A percentile compares a stretch with the other conserved stretches of the same genome.
Conservation (phyloP, 2,329 filamentous ascomycete species). For the Dichotomopilus funicola region DNA sequence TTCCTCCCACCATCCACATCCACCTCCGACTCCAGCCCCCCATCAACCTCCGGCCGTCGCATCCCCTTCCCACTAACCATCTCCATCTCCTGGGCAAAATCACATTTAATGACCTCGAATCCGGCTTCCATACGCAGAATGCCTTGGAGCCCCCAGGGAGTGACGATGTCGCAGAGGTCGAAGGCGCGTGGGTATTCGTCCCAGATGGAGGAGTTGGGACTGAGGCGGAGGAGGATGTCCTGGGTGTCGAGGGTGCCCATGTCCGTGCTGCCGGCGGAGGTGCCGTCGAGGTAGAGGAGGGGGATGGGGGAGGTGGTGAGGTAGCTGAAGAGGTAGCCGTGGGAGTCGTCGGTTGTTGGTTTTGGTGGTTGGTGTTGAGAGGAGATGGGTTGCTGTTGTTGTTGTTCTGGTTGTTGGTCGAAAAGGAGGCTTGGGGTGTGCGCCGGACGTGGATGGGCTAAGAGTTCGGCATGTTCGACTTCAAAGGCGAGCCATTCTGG, state of each 20-base stretch:
- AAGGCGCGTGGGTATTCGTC: constrained; percentile 47
- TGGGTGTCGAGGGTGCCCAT: constrained; percentile 64
- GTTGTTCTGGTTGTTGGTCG: not conserved
- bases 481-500: constrained; percentile 73
- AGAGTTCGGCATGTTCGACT: constrained; percentile 63
- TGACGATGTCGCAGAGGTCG: constrained; percentile 49
- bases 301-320: constrained; percentile 49
- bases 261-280: constrained; percentile 57
- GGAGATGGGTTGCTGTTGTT: constrained; percentile 1
- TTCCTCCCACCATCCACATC: not conserved
- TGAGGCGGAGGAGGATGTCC: constrained; percentile 48
- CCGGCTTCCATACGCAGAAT: constrained; percentile 62
- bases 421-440: not conserved
- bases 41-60: constrained; percentile 15
- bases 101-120: constrained; percentile 64
- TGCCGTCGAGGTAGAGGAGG: constrained; percentile 64
- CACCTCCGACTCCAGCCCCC: not conserved
- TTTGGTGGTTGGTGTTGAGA: constrained; percentile 2
- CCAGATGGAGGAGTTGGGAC: constrained; percentile 16
- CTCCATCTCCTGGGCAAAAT: constrained; percentile 39
- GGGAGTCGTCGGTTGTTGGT: not conserved
- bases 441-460: constrained; percentile 38
- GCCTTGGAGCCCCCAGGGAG: constrained; percentile 53
- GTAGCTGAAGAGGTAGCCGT: constrained; percentile 63
- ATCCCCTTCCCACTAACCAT: constrained; percentile 27